Evolutionary conservation across 108 stramenopile genomes (phyloP), one percentile per base, ranked within the genome.

Genomic region (Skeletonema tropicum): DNA sequence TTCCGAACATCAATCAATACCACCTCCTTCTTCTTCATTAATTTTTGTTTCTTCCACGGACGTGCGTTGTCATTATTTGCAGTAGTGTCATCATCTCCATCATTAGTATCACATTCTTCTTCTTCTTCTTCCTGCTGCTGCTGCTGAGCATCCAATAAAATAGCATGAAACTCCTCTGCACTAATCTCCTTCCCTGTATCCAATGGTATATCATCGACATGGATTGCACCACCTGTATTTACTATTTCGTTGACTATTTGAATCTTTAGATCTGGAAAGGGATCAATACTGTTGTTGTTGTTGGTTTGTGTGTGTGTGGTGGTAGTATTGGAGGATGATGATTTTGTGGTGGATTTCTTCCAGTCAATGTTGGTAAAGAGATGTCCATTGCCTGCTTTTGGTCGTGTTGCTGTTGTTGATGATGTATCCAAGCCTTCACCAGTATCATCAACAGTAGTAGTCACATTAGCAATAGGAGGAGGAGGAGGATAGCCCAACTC

Each of bases 1-100:
- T 93, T 93, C 26, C 92, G 87, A n/a, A 93, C 92, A 74, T 93
- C 92, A 71, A 93, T 87, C 35, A 93, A 57, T 7, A 88, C 89
- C 1, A 88, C 86, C 57, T 82, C 72, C 49, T 84, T 82, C 14
- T 61, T 31, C 31, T 29, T 29, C 26, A 29, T 49, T 1, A 11
- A 0, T 11, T 45, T 15, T 15, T 45, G 15, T 5, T 45, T 45
- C 15, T 45, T 45, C 42, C 1, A 2, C 0, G 42, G 42, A 5
- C 5, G 42, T 45, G 15, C 42, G 2, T n/a, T 11, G 0, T 15
- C 42, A 5, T 15, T 45, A 5, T 15, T 45, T 15, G 48, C 15
- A n/a, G 21, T 29, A 26, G 13, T 12, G 14, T 13, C 14, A 6
- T 8, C 36, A 11, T 60, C 36, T 29, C 60, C 38, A 19, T 30